Base-by-base conservation (phyloP, 768 basidiomycete genomes). In the Pleurotus tuoliensis region DNA sequence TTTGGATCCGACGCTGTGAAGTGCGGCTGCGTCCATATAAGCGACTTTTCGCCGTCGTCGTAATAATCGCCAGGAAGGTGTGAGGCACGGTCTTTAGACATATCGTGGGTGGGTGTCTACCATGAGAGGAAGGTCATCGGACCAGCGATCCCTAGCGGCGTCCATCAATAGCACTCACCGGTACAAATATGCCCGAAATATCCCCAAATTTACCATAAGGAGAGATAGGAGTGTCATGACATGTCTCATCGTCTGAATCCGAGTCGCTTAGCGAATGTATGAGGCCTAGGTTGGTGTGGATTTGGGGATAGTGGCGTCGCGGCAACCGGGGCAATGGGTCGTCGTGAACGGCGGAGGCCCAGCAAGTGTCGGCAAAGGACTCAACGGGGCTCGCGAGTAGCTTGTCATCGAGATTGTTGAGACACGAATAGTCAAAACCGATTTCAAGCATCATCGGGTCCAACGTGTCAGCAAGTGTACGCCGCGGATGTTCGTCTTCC, bases 291-390 rank as follows among this genome's bases (percentile, higher is more conserved):
- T 53, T 53, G 22, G 51, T 37, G 20, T 16, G 39, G 25, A 39
- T 22, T 12, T 53, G 37, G 39, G 51, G 20, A 40, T 37, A 25
- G 51, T 39, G 51, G 38, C 51, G 39, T 53, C 51, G 51, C 39
- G 51, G 37, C 15, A 20, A 13, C 4, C 51, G 51, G 51, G 51
- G 11, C 13, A 38, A 40, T 5, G 59, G 56, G 48, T 53, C 22
- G 40, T 73, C 72, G 34, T 71, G 65, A n/a, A 76, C 71, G 5
- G 77, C 76, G 45, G 67, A 68, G 11, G 70, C 61, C 56, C 76
- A 78, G 58, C 77, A 78, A 1, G 74, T 54, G 48, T 77, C 77
- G 3, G 74, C 73, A 59, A 76, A 78, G 22, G 75, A 68, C 22
- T 75, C 73, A 2, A 68, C 62, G 8, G 77, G 77, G 0, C 70